Conservation (phyloP, 352 stramenopile genomes). For the Pythium scleroteichum region DNA sequence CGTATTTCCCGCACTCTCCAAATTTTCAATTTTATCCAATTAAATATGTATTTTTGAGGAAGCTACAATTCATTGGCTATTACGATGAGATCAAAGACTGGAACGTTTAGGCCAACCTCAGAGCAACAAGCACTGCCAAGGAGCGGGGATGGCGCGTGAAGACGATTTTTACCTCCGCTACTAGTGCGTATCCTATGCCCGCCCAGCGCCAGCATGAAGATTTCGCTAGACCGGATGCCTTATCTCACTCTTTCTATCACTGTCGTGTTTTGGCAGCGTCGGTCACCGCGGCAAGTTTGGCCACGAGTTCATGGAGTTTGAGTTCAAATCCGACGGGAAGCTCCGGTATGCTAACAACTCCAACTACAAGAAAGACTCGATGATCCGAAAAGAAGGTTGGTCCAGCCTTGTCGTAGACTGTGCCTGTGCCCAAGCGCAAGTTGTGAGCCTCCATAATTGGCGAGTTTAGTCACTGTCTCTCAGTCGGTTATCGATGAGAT, state of each 20-base stretch:
- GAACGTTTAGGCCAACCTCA: slow-evolving; percentile 4
- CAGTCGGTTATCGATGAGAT: slow-evolving; percentile 93
- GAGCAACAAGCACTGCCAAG: slow-evolving; percentile 10
- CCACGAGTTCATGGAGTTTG: slow-evolving; percentile 98
- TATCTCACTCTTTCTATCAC: not conserved
- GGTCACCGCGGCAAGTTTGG: slow-evolving; percentile 96
- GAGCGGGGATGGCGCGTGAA: slow-evolving; percentile 50
- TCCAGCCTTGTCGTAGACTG: not conserved
- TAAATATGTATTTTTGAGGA: not conserved
- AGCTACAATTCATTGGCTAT: slow-evolving; percentile 2
- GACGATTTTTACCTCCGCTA: slow-evolving; percentile 90
- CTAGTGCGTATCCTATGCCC: slow-evolving; percentile 59
- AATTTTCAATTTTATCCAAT: slow-evolving; percentile 19
- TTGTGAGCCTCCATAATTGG: too few relatives aligned
- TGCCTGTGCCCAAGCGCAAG: not conserved
- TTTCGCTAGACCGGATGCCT: too few relatives aligned
- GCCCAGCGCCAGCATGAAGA: too few relatives aligned
- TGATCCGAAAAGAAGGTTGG: slow-evolving; percentile 96
- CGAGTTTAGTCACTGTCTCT: slow-evolving; percentile 80
- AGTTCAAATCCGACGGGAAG: slow-evolving; percentile 90
- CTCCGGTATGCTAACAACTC: slow-evolving; percentile 98
- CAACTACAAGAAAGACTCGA: slow-evolving; percentile 97
- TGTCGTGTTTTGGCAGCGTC: slow-evolving; percentile 54
- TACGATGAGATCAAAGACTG: not conserved
- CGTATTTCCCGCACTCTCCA: slow-evolving; percentile 19